These are phyloP conservation scores for Fusarium torreyae DNA, from an alignment of 2,329 filamentous ascomycete species.

Conservation along the genomic window DNA sequence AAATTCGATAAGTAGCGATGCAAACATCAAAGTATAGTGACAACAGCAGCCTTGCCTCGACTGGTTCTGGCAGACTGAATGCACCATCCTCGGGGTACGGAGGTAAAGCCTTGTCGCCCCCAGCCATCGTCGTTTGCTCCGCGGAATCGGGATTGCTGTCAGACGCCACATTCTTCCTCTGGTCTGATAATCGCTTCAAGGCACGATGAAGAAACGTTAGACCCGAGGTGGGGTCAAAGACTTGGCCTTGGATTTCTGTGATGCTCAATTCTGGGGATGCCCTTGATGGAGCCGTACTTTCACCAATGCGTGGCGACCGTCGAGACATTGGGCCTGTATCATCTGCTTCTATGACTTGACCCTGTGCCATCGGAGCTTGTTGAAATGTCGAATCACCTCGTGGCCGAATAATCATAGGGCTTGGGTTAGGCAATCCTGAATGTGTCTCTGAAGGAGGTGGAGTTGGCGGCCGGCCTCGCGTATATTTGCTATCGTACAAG, in stretches of 20 bases:
- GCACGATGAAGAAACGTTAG: slow-evolving; percentile 1
- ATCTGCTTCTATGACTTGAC: no score
- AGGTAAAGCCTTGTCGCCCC: not conserved
- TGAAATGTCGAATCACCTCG: no score
- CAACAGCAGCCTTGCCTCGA: slow-evolving; percentile 51
- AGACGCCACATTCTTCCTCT: not conserved
- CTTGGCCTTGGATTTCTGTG: slow-evolving; percentile 7
- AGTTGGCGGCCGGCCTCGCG: slow-evolving; percentile 54
- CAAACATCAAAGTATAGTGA: slow-evolving; percentile 71
- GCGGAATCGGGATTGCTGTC: not conserved
- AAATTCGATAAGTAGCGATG: slow-evolving; percentile 70
- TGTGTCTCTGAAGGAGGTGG: slow-evolving; percentile 44
- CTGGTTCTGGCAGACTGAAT: not conserved
- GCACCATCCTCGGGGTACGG: not conserved
- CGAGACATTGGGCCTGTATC: not conserved
- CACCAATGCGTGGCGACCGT: not conserved
- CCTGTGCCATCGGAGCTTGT: no score
- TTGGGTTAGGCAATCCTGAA: no score
- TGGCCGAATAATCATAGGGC: no score
- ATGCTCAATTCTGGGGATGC: slow-evolving; percentile 1
- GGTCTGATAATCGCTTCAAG: not conserved
- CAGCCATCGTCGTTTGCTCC: not conserved
- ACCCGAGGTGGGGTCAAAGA: slow-evolving; percentile 6
- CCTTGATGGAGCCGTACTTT: not conserved
- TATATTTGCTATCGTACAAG: slow-evolving; percentile 53